Evolutionary conservation across 1,284 basidiomycete species (phyloP).

Genomic region (Moesziomyces sp.): DNA sequence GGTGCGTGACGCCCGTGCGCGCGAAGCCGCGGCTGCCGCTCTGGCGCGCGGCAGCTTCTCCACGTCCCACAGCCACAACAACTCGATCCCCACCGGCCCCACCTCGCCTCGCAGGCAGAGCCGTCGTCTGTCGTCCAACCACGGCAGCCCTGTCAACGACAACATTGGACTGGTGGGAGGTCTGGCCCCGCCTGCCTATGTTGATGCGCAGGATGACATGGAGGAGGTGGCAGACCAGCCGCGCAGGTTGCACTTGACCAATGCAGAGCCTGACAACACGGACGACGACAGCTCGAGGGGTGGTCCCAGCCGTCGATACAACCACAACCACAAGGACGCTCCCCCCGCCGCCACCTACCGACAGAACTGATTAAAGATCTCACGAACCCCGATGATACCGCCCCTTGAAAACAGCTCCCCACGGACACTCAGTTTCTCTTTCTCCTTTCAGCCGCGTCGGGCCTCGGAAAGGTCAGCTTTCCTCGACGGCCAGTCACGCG

Average conservation of each 20-base stretch:
- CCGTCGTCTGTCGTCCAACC: constrained; percentile 16
- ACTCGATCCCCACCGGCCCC: constrained; percentile 8
- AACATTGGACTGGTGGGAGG: constrained; percentile 15
- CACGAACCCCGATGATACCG: too few species aligned
- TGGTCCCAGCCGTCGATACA: constrained; percentile 22
- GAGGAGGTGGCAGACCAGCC: constrained; percentile 34
- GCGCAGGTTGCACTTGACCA: constrained; percentile 33
- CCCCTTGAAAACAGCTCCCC: not conserved
- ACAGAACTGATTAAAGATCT: constrained; percentile 3
- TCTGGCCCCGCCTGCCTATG: constrained; percentile 41
- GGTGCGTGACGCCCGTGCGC: constrained; percentile 52
- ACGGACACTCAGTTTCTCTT: not conserved
- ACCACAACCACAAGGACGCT: constrained; percentile 34
- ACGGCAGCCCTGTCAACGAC: constrained; percentile 28
- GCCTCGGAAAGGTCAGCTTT: constrained; percentile 8
- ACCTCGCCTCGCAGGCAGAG: constrained; percentile 33
- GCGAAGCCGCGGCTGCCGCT: constrained; percentile 49
- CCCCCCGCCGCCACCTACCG: constrained; percentile 42
- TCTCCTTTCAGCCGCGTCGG: not conserved
- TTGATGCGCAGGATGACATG: constrained; percentile 34
- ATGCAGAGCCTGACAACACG: constrained; percentile 38
- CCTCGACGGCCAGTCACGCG: too few species aligned
- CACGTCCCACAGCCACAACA: constrained; percentile 13
- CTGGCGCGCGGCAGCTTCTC: constrained; percentile 23
- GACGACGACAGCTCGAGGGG: constrained; percentile 32